phyloP scores from a whole-genome alignment of 805 yeast species.

The Zygosaccharomyces bailii region DNA sequence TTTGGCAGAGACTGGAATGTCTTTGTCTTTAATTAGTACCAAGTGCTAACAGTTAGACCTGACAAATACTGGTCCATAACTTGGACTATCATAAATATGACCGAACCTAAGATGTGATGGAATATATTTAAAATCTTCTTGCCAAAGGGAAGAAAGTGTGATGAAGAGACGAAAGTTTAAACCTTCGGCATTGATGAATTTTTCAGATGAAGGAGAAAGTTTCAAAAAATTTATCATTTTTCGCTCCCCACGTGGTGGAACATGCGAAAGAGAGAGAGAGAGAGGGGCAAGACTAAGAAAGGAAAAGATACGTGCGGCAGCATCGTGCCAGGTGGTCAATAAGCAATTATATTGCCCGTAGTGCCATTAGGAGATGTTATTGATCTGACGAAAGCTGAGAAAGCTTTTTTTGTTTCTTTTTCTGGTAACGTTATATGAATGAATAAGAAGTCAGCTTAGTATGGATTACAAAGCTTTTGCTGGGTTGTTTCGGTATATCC shows the following conservation, averaged over 20 bases:
- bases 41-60: conserved; percentile 3
- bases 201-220: neutral
- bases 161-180: neutral
- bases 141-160: neutral
- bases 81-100: neutral
- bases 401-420: too few relatives aligned
- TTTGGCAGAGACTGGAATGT: neutral
- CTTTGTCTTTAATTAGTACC: neutral
- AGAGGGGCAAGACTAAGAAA: too few relatives aligned
- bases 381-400: too few relatives aligned
- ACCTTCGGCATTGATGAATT: neutral
- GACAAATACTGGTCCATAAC: conserved; percentile 5
- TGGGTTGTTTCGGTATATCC: too few relatives aligned
- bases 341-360: too few relatives aligned
- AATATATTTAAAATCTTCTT: neutral
- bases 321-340: too few relatives aligned
- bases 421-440: too few relatives aligned
- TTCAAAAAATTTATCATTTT: neutral
- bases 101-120: neutral
- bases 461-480: too few relatives aligned
- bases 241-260: neutral
- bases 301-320: too few relatives aligned
- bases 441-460: too few relatives aligned
- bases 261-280: neutral
- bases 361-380: too few relatives aligned